Evolutionary conservation across 2,329 filamentous ascomycete genomes (phyloP), one percentile per base, ranked within the genome.

Genomic region (Hymenoscyphus infarciens): DNA sequence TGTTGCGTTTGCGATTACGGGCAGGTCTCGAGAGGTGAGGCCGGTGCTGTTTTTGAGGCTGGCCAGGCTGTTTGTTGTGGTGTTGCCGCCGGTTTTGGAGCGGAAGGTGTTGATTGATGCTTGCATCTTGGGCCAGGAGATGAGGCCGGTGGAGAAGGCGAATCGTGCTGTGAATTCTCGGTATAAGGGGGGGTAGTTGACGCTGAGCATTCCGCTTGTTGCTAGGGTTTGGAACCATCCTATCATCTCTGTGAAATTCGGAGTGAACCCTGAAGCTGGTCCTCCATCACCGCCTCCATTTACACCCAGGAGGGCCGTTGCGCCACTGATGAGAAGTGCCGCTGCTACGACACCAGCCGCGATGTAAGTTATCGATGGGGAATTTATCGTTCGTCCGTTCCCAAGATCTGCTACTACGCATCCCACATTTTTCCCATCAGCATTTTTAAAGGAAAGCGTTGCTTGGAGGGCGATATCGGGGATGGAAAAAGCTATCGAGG

Each of bases 201-300:
- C 93, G 64, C 90, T 95, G 74, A 97, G 82, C 94, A 98, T 98
- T 68, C 94, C 93, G 76, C 94, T 97, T 80, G 94, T 89, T 33
- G 94, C 92, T 81, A 98, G 89, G 56, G 89, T 88, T 77, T 98
- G 93, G 76, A 98, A 97, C 86, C 90, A 96, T 66, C 89, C 87
- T 68, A 97, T 83, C 57, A 95, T 87, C 72, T 97, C 91, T 55
- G 82, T 82, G 74, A 98, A 97, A 60, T 88, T 91, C 22, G 95
- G 95, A 69, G 91, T 95, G 45, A 88, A 80, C 3, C 55, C 55
- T 7, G 55, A 22, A 13, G 88, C 35, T 16, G 13, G 35, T 38
- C 11, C 82, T 1, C 85, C 81, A 13, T 82, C 81, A 16, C 87
- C 89, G 19, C 80, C 80, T 54, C 77, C 78, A n/a, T 82, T 59